phyloP scores from a whole-genome alignment of 1,284 basidiomycete species.

The Athelia psychrophila region DNA sequence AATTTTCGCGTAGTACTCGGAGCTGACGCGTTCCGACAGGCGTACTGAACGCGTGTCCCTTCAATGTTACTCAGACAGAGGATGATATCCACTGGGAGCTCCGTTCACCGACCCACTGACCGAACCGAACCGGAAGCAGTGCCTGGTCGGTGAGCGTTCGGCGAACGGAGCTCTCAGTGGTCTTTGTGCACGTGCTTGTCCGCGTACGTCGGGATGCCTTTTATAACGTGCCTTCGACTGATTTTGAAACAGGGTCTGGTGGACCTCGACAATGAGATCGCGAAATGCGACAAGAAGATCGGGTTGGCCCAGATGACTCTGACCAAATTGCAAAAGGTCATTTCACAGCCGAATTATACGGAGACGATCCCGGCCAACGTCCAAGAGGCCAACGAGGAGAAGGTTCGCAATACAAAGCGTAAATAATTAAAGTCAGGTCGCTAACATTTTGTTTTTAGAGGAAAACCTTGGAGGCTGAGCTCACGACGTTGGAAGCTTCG shows the following conservation, averaged over 20 bases:
- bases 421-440: conserved; percentile 19
- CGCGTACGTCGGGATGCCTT: conserved; percentile 47
- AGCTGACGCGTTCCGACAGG: too few relatives aligned
- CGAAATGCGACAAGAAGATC: conserved; percentile 86
- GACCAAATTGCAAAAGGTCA: conserved; percentile 77
- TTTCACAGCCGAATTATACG: conserved; percentile 74
- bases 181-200: conserved; percentile 83
- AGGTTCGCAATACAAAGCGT: conserved; percentile 45
- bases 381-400: conserved; percentile 72
- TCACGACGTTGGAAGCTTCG: conserved; percentile 54
- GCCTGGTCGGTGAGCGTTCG: too few relatives aligned
- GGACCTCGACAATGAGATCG: conserved; percentile 81
- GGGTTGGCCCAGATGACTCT: conserved; percentile 66
- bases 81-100: too few relatives aligned
- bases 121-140: too few relatives aligned
- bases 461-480: conserved; percentile 63
- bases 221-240: neutral
- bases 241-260: conserved; percentile 66
- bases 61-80: too few relatives aligned
- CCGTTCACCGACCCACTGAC: too few relatives aligned
- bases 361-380: conserved; percentile 79
- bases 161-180: too few relatives aligned
- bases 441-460: conserved; percentile 34
- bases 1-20: too few relatives aligned
- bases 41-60: too few relatives aligned